A percentile compares a stretch with the other conserved stretches of the same genome.
Evolutionary conservation across 2,329 filamentous ascomycete genomes (phyloP).

Genomic region (Fusarium irregulare): DNA sequence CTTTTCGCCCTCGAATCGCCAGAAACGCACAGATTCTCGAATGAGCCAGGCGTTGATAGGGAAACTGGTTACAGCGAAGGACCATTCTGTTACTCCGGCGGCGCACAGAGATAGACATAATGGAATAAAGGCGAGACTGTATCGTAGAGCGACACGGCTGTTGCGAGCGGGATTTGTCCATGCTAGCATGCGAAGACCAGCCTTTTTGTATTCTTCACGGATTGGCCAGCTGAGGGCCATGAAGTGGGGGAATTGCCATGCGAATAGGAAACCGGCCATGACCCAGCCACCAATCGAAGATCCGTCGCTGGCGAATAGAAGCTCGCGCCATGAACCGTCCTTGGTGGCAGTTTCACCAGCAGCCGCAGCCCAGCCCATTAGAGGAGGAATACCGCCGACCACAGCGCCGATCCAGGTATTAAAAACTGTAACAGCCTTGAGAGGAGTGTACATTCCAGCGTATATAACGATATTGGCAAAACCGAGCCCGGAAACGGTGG

Average conservation of each 20-base stretch:
- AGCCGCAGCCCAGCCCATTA: conserved; percentile 98
- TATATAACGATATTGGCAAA: conserved; percentile 89
- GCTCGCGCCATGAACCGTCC: conserved; percentile 79
- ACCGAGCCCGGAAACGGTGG: conserved; percentile 88
- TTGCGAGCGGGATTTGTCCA: conserved; percentile 91
- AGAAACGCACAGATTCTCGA: conserved; percentile 83
- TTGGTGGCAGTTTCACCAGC: conserved; percentile 86
- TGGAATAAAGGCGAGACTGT: conserved; percentile 86
- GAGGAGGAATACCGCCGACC: conserved; percentile 90
- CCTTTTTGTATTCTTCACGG: conserved; percentile 84
- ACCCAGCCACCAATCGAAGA: conserved; percentile 85
- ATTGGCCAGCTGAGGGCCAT: conserved; percentile 93
- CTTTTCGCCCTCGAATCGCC: conserved; percentile 78
- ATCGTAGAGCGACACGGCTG: conserved; percentile 86
- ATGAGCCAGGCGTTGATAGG: conserved; percentile 89
- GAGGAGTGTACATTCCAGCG: conserved; percentile 89
- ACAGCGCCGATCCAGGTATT: conserved; percentile 97
- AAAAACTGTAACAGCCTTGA: conserved; percentile 85
- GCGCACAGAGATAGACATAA: conserved; percentile 85
- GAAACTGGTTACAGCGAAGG: conserved; percentile 82
- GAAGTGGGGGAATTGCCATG: conserved; percentile 99
- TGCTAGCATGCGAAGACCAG: conserved; percentile 77
- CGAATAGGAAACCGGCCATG: conserved; percentile 83
- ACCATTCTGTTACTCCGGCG: conserved; percentile 84
- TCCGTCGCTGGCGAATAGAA: conserved; percentile 74